These are phyloP conservation scores for Solanum infundibuliforme DNA, from an alignment of 257 asterid genomes.

Conservation along the genomic window DNA sequence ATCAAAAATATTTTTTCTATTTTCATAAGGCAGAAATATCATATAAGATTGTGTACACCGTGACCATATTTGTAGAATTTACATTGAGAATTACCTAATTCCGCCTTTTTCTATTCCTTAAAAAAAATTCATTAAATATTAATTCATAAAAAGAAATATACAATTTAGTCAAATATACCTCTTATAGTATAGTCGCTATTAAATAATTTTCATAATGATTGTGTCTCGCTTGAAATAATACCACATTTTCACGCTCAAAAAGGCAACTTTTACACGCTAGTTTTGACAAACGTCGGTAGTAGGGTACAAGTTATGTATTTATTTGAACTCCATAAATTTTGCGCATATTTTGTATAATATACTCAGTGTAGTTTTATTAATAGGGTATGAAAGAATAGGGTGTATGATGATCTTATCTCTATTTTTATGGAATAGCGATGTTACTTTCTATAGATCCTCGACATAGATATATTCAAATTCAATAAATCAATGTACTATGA, in stretches of 20 bases:
- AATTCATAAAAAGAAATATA: neutral
- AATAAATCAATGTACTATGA: too few relatives aligned
- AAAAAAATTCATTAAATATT: neutral
- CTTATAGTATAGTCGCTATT: neutral
- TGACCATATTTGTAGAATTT: neutral
- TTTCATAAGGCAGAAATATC: neutral
- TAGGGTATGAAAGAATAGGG: too few relatives aligned
- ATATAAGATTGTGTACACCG: neutral
- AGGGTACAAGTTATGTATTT: neutral
- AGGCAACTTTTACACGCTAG: neutral
- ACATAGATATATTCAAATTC: neutral
- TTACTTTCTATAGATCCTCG: too few relatives aligned
- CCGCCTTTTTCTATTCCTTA: neutral
- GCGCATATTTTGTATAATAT: too few relatives aligned
- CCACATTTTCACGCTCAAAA: neutral
- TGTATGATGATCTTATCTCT: too few relatives aligned
- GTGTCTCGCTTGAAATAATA: neutral
- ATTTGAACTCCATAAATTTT: neutral
- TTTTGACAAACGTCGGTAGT: neutral
- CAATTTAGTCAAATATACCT: neutral
- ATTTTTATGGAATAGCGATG: neutral
- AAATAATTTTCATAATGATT: neutral
- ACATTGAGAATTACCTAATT: neutral
- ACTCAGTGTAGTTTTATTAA: neutral
- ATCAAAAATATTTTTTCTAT: neutral